Conservation (phyloP, 2,329 filamentous ascomycete species). For the Davidsoniella virescens region DNA sequence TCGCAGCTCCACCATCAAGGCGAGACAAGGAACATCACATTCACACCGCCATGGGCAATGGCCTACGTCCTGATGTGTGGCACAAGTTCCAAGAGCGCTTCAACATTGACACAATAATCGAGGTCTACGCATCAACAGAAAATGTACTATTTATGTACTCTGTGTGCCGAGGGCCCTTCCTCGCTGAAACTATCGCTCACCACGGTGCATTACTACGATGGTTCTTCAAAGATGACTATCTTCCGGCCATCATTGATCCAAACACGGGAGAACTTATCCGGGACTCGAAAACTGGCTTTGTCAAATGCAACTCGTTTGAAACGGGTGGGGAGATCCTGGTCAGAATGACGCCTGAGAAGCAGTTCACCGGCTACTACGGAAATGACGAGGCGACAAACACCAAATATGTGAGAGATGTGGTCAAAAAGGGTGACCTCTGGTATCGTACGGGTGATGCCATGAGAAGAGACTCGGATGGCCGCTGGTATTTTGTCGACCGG, state of each 20-base stretch:
- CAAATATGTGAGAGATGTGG: slow-evolving; percentile 49
- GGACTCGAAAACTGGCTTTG: slow-evolving; percentile 53
- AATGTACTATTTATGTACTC: slow-evolving; percentile 50
- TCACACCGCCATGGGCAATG: slow-evolving; percentile 47
- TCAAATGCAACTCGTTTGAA: slow-evolving; percentile 42
- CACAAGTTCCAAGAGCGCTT: slow-evolving; percentile 46
- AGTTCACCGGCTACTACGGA: slow-evolving; percentile 55
- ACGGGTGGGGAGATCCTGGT: slow-evolving; percentile 63
- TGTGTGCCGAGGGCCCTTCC: slow-evolving; percentile 42
- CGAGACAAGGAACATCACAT: slow-evolving; percentile 43
- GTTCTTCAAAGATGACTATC: slow-evolving; percentile 34
- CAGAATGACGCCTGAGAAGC: slow-evolving; percentile 35
- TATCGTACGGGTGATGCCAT: slow-evolving; percentile 55
- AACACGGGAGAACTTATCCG: slow-evolving; percentile 51
- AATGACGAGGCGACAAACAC: slow-evolving; percentile 49
- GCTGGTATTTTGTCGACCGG: slow-evolving; percentile 51
- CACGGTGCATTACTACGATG: slow-evolving; percentile 47
- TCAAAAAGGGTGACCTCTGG: slow-evolving; percentile 50
- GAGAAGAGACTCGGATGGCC: slow-evolving; percentile 41
- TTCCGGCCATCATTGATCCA: slow-evolving; percentile 53
- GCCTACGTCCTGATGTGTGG: slow-evolving; percentile 55
- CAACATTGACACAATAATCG: slow-evolving; percentile 43
- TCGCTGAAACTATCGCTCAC: slow-evolving; percentile 49
- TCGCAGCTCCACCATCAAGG: slow-evolving; percentile 48
- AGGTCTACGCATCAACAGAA: slow-evolving; percentile 69